Conservation (phyloP, 2,329 filamentous ascomycete genomes). For the Xylariaceae sp. region DNA sequence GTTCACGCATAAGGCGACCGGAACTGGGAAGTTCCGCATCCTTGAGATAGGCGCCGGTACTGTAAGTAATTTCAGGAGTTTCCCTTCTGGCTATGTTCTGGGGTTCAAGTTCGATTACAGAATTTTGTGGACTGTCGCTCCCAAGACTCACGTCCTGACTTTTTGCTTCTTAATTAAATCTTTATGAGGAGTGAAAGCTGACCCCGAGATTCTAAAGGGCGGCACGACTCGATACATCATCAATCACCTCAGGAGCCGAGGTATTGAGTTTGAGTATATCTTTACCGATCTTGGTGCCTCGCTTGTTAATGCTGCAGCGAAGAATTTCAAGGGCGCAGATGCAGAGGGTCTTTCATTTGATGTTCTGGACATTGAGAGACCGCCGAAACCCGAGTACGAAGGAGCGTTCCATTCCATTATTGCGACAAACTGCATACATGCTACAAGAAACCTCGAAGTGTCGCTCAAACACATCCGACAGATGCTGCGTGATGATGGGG, state of each 20-base stretch:
- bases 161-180: too few relatives aligned
- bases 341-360: slow-evolving; percentile 14
- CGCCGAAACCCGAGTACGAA: background rate
- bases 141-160: too few relatives aligned
- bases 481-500: slow-evolving; percentile 21
- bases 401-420: slow-evolving; percentile 14
- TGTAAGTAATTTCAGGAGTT: too few relatives aligned
- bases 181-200: too few relatives aligned
- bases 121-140: too few relatives aligned
- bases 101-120: too few relatives aligned
- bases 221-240: slow-evolving; percentile 19
- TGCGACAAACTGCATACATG: slow-evolving; percentile 20
- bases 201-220: too few relatives aligned
- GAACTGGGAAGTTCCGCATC: slow-evolving; percentile 19
- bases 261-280: slow-evolving; percentile 18
- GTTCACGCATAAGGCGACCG: background rate
- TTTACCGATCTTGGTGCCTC: slow-evolving; percentile 19
- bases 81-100: too few relatives aligned
- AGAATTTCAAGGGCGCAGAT: slow-evolving; percentile 5
- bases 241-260: slow-evolving; percentile 8
- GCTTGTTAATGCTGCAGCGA: slow-evolving; percentile 11
- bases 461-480: slow-evolving; percentile 7
- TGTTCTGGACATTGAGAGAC: slow-evolving; percentile 16
- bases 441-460: slow-evolving; percentile 11
- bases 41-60: slow-evolving; percentile 21